Base-by-base conservation (phyloP, 805 yeast genomes). In the Millerago galiae region DNA sequence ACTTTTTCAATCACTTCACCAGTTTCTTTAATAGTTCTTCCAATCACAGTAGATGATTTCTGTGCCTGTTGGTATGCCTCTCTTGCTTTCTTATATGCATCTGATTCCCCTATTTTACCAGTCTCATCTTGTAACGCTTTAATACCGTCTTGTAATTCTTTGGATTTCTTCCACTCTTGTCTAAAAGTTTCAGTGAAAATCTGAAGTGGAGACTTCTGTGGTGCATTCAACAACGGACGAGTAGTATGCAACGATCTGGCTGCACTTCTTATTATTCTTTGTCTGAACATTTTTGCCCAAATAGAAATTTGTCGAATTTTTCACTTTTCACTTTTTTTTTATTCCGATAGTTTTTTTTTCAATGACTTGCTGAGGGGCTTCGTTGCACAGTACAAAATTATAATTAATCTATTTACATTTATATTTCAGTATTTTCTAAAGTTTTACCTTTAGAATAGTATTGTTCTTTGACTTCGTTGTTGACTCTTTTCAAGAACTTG, bases 111-210 rank as follows among this genome's bases (percentile, higher is more conserved):
- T 62, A 93, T 75, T 55, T 89, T 79, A 33, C 96, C 98, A 4
- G 97, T 87, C 52, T 95, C 98, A 65, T 90, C 96, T 61, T 88
- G 95, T 42, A 93, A 73, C 13, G 96, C 95, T 65, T 91, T 93
- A 59, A 93, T 88, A 55, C 89, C 88, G 43, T 87, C 89, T 58
- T 90, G 95, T 46, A 93, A 74, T 62, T 93, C 98, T 58, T 76
- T 75, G 39, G 89, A 81, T 62, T 93, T 91, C 61, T 83, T 81
- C 81, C 96, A 90, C 67, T 93, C 99, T 45, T 74, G 72, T 59
- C 76, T 82, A 70, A 93, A 93, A 0, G 98, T 91, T 49, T 93
- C 95, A 51, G 88, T 79, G 62, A 93, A 93, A 43, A 93, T 96
- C 62, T 88, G 89, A 60, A 89, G 67, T 14, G 99, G 98, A 13